Conservation (phyloP, 1,139 yeast genomes). For the Dujonia santamariae region DNA sequence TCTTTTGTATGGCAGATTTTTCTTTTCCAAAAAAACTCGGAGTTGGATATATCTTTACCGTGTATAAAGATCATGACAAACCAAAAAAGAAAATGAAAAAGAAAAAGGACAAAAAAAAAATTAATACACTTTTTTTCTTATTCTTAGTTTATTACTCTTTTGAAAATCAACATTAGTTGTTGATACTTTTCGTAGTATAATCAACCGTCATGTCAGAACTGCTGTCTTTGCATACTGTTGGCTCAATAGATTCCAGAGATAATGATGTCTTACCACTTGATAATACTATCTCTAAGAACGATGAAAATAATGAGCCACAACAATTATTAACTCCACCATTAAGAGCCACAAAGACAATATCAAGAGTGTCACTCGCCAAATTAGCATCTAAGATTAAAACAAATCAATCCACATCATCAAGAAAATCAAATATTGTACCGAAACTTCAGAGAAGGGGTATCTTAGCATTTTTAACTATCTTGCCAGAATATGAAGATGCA, state of each 20-base stretch:
- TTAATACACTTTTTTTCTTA: too few relatives aligned
- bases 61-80: too few relatives aligned
- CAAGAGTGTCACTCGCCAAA: conserved; percentile 4
- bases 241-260: conserved; percentile 8
- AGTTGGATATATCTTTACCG: too few relatives aligned
- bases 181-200: too few relatives aligned
- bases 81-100: too few relatives aligned
- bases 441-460: conserved; percentile 50
- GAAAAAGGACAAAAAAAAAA: too few relatives aligned
- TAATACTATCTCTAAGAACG: neutral
- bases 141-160: too few relatives aligned
- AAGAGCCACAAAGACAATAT: neutral
- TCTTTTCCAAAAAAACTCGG: too few relatives aligned
- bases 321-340: neutral
- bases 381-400: conserved; percentile 1
- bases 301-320: neutral
- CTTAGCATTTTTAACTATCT: conserved; percentile 46
- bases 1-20: too few relatives aligned
- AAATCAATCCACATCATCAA: conserved; percentile 9
- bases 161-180: too few relatives aligned
- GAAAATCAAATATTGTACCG: conserved; percentile 34
- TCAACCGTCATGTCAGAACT: too few relatives aligned
- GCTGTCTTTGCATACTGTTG: conserved; percentile 3
- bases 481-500: conserved; percentile 76
- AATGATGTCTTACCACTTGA: conserved; percentile 3